Conservation (phyloP, 1,284 basidiomycete species). For the Austroboletus rostrupii region DNA sequence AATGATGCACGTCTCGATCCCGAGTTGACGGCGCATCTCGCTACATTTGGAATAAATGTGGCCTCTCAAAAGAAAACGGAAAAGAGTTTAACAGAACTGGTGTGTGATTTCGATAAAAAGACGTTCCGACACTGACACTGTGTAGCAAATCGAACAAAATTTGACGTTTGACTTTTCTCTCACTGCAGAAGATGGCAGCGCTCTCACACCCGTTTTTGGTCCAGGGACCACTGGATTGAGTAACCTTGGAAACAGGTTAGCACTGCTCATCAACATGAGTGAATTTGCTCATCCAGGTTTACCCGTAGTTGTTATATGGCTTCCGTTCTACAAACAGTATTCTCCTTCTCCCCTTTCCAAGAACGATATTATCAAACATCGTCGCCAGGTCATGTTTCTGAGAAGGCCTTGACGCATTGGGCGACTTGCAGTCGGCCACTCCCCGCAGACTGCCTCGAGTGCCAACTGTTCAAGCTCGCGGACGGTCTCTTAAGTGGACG, state of each 20-base stretch:
- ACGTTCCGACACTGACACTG: background rate
- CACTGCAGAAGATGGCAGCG: slow-evolving; percentile 85
- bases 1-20: slow-evolving; percentile 86
- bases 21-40: slow-evolving; percentile 71
- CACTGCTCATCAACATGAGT: background rate
- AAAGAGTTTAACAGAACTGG: slow-evolving; percentile 95
- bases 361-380: slow-evolving; percentile 54
- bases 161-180: slow-evolving; percentile 93
- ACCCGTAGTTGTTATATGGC: slow-evolving; percentile 89
- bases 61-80: slow-evolving; percentile 87
- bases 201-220: slow-evolving; percentile 86
- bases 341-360: slow-evolving; percentile 79
- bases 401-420: slow-evolving; percentile 56
- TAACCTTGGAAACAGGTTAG: slow-evolving; percentile 90
- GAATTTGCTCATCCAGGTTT: background rate
- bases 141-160: slow-evolving; percentile 94
- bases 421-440: slow-evolving; percentile 62
- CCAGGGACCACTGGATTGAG: slow-evolving; percentile 85
- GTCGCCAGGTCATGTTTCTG: slow-evolving; percentile 16
- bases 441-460: slow-evolving; percentile 87
- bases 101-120: slow-evolving; percentile 32
- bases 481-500: slow-evolving; percentile 92
- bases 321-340: slow-evolving; percentile 86
- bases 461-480: slow-evolving; percentile 90
- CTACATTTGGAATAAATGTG: slow-evolving; percentile 86